Evolutionary conservation across 176 grass and related monocot genomes (phyloP).

Genomic region (Phyllostachys edulis): DNA sequence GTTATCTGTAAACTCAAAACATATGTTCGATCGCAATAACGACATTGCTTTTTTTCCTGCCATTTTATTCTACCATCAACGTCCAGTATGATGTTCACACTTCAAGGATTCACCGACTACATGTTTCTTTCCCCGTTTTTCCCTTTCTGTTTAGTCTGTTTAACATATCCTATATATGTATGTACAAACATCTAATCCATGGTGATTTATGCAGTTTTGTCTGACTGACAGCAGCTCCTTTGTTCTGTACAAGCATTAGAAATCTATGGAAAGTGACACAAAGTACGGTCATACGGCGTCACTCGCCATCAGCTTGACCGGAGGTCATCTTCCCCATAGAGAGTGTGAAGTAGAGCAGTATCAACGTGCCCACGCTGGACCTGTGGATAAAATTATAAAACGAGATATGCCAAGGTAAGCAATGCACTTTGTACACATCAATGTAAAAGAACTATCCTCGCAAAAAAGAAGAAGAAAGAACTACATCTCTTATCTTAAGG

Average conservation of each 20-base stretch:
- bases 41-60: not conserved
- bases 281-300: slow-evolving; percentile 6
- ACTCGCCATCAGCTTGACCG: slow-evolving; percentile 28
- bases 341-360: slow-evolving; percentile 60
- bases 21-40: not conserved
- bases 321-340: slow-evolving; percentile 45
- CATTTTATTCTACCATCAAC: not conserved
- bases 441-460: not conserved
- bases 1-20: not conserved
- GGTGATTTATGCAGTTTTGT: not conserved
- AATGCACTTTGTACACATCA: not conserved
- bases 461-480: not conserved
- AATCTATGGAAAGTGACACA: not conserved
- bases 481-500: not conserved
- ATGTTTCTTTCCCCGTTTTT: not conserved
- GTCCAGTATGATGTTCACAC: not conserved
- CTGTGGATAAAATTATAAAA: slow-evolving; percentile 28
- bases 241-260: slow-evolving; percentile 22
- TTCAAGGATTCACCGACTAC: not conserved
- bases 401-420: not conserved
- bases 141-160: not conserved
- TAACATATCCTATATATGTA: slow-evolving; percentile 12
- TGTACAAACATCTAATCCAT: slow-evolving; percentile 27
- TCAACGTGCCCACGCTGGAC: slow-evolving; percentile 59
- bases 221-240: not conserved